Evolutionary conservation across 148 eudicot genomes (phyloP).

Genomic region (Chenopodium album): DNA sequence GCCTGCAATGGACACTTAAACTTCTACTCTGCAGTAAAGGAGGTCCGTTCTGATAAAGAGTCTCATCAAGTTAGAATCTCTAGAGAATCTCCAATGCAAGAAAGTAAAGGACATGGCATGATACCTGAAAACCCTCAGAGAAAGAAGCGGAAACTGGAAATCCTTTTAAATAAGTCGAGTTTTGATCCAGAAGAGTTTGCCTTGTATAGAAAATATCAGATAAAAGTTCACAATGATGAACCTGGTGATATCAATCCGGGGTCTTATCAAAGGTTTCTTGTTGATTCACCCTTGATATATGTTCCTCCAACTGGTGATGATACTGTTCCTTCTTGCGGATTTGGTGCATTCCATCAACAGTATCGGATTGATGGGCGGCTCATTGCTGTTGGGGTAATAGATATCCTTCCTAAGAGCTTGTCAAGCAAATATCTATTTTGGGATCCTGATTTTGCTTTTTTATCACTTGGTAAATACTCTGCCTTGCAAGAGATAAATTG

Average conservation of each 20-base stretch:
- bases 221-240: slow-evolving; percentile 74
- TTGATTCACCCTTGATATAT: slow-evolving; percentile 76
- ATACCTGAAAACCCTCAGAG: slow-evolving; percentile 23
- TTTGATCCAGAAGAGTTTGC: slow-evolving; percentile 88
- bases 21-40: slow-evolving; percentile 54
- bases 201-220: slow-evolving; percentile 78
- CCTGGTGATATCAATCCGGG: slow-evolving; percentile 60
- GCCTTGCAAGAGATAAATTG: slow-evolving; percentile 85
- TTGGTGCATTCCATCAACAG: slow-evolving; percentile 98
- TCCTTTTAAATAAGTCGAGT: slow-evolving; percentile 63
- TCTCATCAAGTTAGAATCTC: slow-evolving; percentile 23
- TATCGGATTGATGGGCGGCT: slow-evolving; percentile 79
- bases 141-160: slow-evolving; percentile 57
- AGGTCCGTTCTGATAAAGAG: slow-evolving; percentile 28
- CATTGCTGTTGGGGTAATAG: slow-evolving; percentile 95
- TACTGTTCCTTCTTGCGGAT: slow-evolving; percentile 83
- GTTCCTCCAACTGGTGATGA: slow-evolving; percentile 57
- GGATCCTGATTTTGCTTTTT: slow-evolving; percentile 87
- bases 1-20: slow-evolving; percentile 97
- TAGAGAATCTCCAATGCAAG: slow-evolving; percentile 31
- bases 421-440: slow-evolving; percentile 96
- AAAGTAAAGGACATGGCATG: slow-evolving; percentile 34
- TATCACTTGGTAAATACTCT: slow-evolving; percentile 85
- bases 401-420: slow-evolving; percentile 91
- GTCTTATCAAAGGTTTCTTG: slow-evolving; percentile 78